Evolutionary conservation across 257 asterid species (phyloP).

Genomic region (Solanum tarapatanum): DNA sequence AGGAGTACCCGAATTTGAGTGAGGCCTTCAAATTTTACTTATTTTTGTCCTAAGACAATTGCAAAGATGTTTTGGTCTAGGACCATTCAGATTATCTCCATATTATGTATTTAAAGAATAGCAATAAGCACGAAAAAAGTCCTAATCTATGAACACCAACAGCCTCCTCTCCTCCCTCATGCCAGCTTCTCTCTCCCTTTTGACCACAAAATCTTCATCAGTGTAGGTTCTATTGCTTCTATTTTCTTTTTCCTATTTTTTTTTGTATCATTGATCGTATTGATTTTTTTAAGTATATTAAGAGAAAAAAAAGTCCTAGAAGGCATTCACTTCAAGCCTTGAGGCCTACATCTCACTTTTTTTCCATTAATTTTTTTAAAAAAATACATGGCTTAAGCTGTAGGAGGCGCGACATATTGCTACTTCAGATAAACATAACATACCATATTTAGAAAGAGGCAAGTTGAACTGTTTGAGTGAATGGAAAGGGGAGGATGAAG

Average conservation of each 20-base stretch:
- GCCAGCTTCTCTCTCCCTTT: not conserved
- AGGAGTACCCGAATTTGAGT: not conserved
- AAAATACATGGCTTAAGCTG: not conserved
- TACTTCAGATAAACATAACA: not conserved
- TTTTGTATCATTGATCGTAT: not conserved
- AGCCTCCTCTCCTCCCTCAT: not conserved
- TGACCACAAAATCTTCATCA: not conserved
- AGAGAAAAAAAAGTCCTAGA: not conserved
- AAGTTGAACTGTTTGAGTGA: not conserved
- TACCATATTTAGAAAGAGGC: not conserved
- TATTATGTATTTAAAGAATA: not conserved
- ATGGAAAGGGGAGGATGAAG: not conserved
- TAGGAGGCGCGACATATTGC: not conserved
- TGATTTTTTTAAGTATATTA: not conserved
- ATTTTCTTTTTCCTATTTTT: not conserved
- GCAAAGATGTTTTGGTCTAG: not conserved
- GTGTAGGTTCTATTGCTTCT: not conserved
- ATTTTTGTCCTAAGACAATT: not conserved
- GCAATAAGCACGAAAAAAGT: not conserved
- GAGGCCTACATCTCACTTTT: not conserved
- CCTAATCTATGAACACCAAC: not conserved
- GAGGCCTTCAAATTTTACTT: not conserved
- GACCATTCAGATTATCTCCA: not conserved
- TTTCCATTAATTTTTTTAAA: not conserved
- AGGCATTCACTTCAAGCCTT: not conserved